Percentiles rank a stretch among this genome's conserved stretches.
Evolutionary conservation across 2,329 filamentous ascomycete genomes (phyloP).

Genomic region (Escovopsis sp.): DNA sequence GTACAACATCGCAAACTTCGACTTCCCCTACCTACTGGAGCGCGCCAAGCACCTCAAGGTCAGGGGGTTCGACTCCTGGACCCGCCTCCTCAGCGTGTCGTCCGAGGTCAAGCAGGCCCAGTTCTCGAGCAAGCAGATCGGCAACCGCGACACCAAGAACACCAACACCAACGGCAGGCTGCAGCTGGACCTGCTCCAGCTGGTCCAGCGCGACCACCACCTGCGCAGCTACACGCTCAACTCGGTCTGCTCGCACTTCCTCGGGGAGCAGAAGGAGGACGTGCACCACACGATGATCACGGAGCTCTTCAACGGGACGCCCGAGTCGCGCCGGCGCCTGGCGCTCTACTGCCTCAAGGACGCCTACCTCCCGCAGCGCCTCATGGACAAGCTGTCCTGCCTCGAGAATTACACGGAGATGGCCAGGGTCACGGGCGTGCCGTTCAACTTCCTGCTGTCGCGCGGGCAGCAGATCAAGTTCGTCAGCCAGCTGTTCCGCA

Average conservation of each 20-base stretch:
- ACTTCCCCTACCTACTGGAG: constrained; percentile 90
- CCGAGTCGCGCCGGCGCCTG: constrained; percentile 77
- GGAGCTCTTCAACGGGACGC: constrained; percentile 89
- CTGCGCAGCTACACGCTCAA: constrained; percentile 94
- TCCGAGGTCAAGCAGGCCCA: constrained; percentile 67
- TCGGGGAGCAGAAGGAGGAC: constrained; percentile 96
- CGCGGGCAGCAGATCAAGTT: constrained; percentile 96
- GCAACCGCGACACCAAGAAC: constrained; percentile 82
- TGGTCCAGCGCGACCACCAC: constrained; percentile 90
- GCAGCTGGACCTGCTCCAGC: constrained; percentile 84
- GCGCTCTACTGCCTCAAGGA: constrained; percentile 97
- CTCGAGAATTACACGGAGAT: constrained; percentile 99
- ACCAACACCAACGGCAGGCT: constrained; percentile 92
- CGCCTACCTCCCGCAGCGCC: constrained; percentile 80
- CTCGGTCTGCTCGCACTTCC: constrained; percentile 85
- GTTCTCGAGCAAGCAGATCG: constrained; percentile 97
- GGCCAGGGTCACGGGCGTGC: constrained; percentile 97
- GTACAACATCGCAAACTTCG: constrained; percentile 98
- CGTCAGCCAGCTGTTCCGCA: constrained; percentile 91
- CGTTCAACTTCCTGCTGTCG: constrained; percentile 85
- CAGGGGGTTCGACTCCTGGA: constrained; percentile 71
- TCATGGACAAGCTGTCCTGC: constrained; percentile 97
- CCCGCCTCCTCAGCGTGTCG: constrained; percentile 55
- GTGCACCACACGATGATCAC: constrained; percentile 99
- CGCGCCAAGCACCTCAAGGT: constrained; percentile 76